Evolutionary conservation across 116 monocot species (phyloP).

Genomic region (Posidonia oceanica): DNA sequence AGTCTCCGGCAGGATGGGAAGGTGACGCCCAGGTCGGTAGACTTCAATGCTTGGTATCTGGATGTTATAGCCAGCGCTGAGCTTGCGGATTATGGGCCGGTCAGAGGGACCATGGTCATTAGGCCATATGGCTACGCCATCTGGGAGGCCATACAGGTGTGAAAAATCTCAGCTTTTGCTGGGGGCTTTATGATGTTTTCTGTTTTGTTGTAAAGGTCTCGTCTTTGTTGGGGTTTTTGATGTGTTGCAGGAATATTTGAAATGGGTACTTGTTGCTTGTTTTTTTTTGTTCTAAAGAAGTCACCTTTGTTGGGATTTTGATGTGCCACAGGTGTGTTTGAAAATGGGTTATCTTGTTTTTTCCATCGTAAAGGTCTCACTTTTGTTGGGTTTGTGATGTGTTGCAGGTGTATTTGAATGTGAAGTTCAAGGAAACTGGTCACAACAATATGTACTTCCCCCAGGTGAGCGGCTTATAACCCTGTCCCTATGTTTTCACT

Average conservation of each 20-base stretch:
- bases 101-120: slow-evolving; percentile 97
- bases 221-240: neutral
- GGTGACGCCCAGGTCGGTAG: slow-evolving; percentile 70
- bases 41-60: slow-evolving; percentile 94
- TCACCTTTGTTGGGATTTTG: slow-evolving; percentile 1
- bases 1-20: slow-evolving; percentile 16
- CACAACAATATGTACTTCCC: slow-evolving; percentile 99
- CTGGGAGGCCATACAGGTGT: slow-evolving; percentile 90
- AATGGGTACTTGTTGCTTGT: neutral
- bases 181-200: neutral
- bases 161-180: neutral
- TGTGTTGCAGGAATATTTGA: neutral
- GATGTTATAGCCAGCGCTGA: slow-evolving; percentile 81
- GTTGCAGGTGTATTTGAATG: slow-evolving; percentile 83
- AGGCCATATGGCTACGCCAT: slow-evolving; percentile 97
- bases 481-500: neutral
- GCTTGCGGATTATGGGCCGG: slow-evolving; percentile 98
- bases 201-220: neutral
- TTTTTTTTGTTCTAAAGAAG: neutral
- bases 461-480: slow-evolving; percentile 40
- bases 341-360: slow-evolving; percentile 23
- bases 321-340: slow-evolving; percentile 57
- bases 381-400: slow-evolving; percentile 4
- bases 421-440: slow-evolving; percentile 93
- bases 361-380: neutral